Evolutionary conservation across 208 protist species (phyloP), one percentile per base, ranked within the genome.

Genomic region (Zelonia costaricensis): DNA sequence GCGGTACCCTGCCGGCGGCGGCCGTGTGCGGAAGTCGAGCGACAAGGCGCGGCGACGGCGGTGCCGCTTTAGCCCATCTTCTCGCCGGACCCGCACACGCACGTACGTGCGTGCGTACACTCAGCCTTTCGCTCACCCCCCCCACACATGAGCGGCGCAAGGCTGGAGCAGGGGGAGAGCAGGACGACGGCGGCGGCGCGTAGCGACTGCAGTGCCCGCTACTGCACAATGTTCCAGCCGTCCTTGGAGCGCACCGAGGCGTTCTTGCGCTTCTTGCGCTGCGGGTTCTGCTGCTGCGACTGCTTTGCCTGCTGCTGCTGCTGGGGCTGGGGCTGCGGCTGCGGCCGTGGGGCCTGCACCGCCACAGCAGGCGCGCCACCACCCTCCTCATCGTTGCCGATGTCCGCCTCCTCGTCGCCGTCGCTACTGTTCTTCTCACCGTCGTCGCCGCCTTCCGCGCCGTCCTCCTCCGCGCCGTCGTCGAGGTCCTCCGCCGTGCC

Each of bases 191-290:
- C n/a, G n/a, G n/a, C n/a, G n/a, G n/a, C n/a, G n/a, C n/a, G n/a
- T n/a, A n/a, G n/a, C n/a, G n/a, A 15, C 46, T 33, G 25, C 23
- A 23, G 44, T 12, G 13, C 10, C 1, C 54, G 5, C 57, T 51
- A 82, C 23, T 76, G 59, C 12, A 82, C 67, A n/a, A 74, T 69
- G 56, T 80, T 89, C 86, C 88, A 94, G 27, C 88, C 88, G 49
- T 81, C 78, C 54, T 69, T 80, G 33, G 62, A 62, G 49, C 82
- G 81, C 15, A 84, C 69, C 44, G 81, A 88, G 2, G 74, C 71
- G 43, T 94, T 94, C 67, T 82, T 86, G 27, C 68, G 85, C 38
- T 78, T 80, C 39, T 80, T 86, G 16, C 46, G 60, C 42, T 74
- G 59, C 20, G 70, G 61, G 23, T 59, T 39, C 31, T 68, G 56